Base-by-base conservation (phyloP, 768 basidiomycete genomes). In the Xerocomus brunneocitrinus region DNA sequence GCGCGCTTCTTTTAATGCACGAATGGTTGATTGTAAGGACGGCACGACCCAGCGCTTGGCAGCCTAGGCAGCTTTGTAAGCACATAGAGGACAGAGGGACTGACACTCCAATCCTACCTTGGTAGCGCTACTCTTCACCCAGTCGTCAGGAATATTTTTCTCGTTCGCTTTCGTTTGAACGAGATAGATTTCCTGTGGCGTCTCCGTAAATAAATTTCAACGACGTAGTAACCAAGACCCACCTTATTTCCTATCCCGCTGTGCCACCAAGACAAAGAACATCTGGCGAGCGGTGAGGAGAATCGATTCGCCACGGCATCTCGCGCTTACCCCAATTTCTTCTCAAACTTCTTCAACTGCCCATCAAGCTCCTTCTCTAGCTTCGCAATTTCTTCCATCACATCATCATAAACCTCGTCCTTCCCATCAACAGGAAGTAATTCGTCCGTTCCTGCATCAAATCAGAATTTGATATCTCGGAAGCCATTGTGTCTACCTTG, bases 1-100 rank as follows among this genome's bases (percentile, higher is more conserved):
- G 39, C 91, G 83, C 3, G 92, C 94, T 72, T 99, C 97, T 71
- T 98, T 98, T 31, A 97, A 77, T 52, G 82, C 72, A 19, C 91
- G 84, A 48, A 98, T 81, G 30, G 83, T 83, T 5, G 78, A 62
- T 53, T 83, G 81, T 3, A 93, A 78, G 25, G 87, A 77, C 1
- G 86, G 85, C 5, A 93, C 86, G 5, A 83, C 74, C 76, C 86
- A 99, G 22, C 97, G 87, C 13, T 76, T 77, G 60, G 79, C 80
- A 27, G 82, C 80, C 89, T 95, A 63, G 6, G 19, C 19, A 28
- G 19, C 6, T 46, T 19, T 22, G 44, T 53, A 16, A 51, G 49
- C 10, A 8, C 32, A 24, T 35, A 44, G 24, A 45, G 24, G 16
- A 43, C 24, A 41, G 9, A 12, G 8, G 1, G 19, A 13, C 2